These are phyloP conservation scores for Beauveria sp. DNA, from an alignment of 2,329 filamentous ascomycete species.

Conservation along the genomic window DNA sequence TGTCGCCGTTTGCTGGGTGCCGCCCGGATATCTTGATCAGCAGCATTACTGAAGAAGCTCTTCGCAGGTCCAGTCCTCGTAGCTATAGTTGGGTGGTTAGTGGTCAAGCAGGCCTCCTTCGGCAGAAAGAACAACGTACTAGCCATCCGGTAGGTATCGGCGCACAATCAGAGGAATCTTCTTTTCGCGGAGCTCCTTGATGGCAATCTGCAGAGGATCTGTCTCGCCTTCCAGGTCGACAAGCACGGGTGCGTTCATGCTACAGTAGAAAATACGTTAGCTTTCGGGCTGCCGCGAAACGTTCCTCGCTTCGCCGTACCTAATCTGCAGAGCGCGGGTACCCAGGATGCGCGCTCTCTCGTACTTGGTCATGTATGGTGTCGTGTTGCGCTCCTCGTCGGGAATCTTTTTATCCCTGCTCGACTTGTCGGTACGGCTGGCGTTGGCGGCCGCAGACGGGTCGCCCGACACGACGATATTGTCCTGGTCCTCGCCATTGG, in stretches of 20 bases:
- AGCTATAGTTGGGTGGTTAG: conserved; percentile 45
- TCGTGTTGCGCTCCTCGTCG: conserved; percentile 80
- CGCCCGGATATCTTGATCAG: conserved; percentile 2
- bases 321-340: conserved; percentile 91
- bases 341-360: conserved; percentile 90
- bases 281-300: neutral
- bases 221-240: conserved; percentile 97
- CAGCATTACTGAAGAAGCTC: conserved; percentile 64
- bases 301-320: conserved; percentile 44
- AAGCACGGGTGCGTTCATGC: conserved; percentile 95
- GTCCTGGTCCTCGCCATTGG: conserved; percentile 49
- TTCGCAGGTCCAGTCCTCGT: conserved; percentile 99
- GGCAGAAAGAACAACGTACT: conserved; percentile 48
- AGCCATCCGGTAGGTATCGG: conserved; percentile 93
- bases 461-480: conserved; percentile 56
- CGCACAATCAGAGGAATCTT: conserved; percentile 96
- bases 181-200: conserved; percentile 96
- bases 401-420: conserved; percentile 81
- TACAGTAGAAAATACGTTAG: conserved; percentile 29
- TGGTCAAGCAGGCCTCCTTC: neutral
- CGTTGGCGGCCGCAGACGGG: conserved; percentile 50
- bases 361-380: conserved; percentile 99
- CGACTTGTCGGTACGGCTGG: conserved; percentile 46
- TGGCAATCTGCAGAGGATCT: conserved; percentile 92
- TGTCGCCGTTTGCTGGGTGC: neutral